Conservation (phyloP, 2,329 filamentous ascomycete genomes). For the Beauveria sp. region DNA sequence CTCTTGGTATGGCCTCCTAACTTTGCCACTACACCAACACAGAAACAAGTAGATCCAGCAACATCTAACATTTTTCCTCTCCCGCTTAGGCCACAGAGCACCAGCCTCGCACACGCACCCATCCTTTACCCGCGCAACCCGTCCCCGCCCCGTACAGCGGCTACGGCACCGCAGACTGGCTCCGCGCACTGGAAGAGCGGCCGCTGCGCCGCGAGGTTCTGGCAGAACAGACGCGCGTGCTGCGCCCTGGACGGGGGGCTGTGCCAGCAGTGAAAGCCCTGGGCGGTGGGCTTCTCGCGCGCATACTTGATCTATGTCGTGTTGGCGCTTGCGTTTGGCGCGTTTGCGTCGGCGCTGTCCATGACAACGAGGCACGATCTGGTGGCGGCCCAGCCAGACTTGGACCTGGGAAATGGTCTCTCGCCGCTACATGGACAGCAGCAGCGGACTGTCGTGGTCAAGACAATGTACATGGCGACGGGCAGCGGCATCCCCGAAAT, state of each 20-base stretch:
- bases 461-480: slow-evolving; percentile 62
- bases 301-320: slow-evolving; percentile 21
- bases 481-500: slow-evolving; percentile 97
- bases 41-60: background rate
- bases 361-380: slow-evolving; percentile 85
- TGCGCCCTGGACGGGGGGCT: slow-evolving; percentile 84
- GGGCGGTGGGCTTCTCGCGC: slow-evolving; percentile 46
- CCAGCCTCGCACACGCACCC: background rate
- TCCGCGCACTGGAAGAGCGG: slow-evolving; percentile 63
- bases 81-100: background rate
- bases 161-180: slow-evolving; percentile 1
- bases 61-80: background rate
- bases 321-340: slow-evolving; percentile 50
- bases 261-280: slow-evolving; percentile 80
- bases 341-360: slow-evolving; percentile 56
- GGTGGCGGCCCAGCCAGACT: slow-evolving; percentile 75
- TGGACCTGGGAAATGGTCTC: slow-evolving; percentile 19
- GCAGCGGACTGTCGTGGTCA: slow-evolving; percentile 16
- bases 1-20: background rate
- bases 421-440: no score
- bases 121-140: background rate
- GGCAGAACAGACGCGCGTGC: slow-evolving; percentile 85
- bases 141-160: background rate
- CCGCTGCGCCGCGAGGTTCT: slow-evolving; percentile 81
- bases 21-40: background rate